A percentile compares a stretch with the other conserved stretches of the same genome.
Conservation (phyloP, 257 asterid genomes). For the Linderniella brevidens region DNA sequence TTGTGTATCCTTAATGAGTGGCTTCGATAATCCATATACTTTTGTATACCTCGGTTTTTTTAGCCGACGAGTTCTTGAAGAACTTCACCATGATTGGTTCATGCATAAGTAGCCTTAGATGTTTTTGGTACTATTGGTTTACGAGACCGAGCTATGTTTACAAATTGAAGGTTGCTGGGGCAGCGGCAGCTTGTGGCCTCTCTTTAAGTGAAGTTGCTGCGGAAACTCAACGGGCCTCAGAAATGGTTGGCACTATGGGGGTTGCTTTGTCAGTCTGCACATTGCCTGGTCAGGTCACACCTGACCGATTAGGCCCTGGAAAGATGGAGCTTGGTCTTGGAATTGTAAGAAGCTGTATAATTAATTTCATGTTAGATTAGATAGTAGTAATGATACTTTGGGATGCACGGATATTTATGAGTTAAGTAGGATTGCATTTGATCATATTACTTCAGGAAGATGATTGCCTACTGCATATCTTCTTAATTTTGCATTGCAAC, state of each 20-base stretch:
- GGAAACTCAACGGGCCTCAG: slow-evolving; percentile 88
- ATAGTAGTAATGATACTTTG: too few relatives aligned
- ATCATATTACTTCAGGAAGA: slow-evolving; percentile 1
- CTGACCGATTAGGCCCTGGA: slow-evolving; percentile 93
- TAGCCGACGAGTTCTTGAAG: too few relatives aligned
- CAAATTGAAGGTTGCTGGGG: slow-evolving; percentile 75
- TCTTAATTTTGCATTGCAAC: slow-evolving; percentile 10
- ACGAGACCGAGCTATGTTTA: slow-evolving; percentile 7
- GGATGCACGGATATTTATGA: too few relatives aligned
- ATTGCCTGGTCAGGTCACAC: slow-evolving; percentile 72
- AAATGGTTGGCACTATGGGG: slow-evolving; percentile 96
- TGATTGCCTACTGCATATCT: slow-evolving; percentile 11
- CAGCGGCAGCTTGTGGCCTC: slow-evolving; percentile 87
- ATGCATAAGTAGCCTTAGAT: slow-evolving; percentile 2
- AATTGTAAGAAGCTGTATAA: slow-evolving; percentile 29
- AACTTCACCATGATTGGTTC: too few relatives aligned
- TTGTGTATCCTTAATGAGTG: too few relatives aligned
- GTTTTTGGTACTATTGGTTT: neutral
- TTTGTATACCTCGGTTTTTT: too few relatives aligned
- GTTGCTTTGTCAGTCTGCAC: slow-evolving; percentile 95
- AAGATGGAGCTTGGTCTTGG: slow-evolving; percentile 99
- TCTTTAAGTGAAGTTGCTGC: slow-evolving; percentile 65
- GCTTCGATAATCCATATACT: too few relatives aligned
- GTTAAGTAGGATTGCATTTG: too few relatives aligned
- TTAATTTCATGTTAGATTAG: neutral